Evolutionary conservation across 2,329 filamentous ascomycete species (phyloP).

Genomic region (Achaetomium macrosporum): DNA sequence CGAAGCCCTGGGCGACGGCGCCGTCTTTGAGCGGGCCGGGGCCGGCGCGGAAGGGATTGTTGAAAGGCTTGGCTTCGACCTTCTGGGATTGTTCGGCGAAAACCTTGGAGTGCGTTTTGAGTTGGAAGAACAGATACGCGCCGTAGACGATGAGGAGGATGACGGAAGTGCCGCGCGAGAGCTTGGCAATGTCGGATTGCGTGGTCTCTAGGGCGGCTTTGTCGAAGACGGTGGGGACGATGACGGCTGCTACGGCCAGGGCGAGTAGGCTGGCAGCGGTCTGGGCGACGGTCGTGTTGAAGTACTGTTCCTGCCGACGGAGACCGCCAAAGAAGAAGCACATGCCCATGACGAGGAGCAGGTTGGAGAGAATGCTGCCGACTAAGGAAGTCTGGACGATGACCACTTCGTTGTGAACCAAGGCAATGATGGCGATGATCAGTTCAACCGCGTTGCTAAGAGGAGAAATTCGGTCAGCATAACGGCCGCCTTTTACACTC

Average conservation of each 20-base stretch:
- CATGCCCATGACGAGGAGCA: conserved; percentile 84
- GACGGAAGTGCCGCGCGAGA: conserved; percentile 58
- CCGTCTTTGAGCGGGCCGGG: conserved; percentile 25
- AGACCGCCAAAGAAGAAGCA: conserved; percentile 86
- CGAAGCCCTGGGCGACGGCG: conserved; percentile 37
- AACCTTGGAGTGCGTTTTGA: conserved; percentile 33
- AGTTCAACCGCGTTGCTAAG: conserved; percentile 75
- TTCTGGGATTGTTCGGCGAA: conserved; percentile 65
- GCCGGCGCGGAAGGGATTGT: conserved; percentile 28
- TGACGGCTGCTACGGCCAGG: conserved; percentile 71
- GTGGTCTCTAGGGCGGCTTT: conserved; percentile 37
- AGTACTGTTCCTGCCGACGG: conserved; percentile 73
- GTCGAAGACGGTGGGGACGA: conserved; percentile 85
- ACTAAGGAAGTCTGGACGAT: conserved; percentile 93
- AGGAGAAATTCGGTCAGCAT: no score
- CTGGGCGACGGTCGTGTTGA: conserved; percentile 88
- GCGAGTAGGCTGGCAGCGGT: conserved; percentile 78
- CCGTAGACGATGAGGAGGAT: conserved; percentile 71
- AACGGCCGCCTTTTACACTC: neutral
- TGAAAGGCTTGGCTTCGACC: conserved; percentile 54
- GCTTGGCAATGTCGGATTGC: conserved; percentile 47
- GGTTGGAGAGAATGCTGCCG: conserved; percentile 84
- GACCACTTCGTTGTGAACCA: conserved; percentile 65
- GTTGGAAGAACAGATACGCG: conserved; percentile 68
- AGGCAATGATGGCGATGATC: conserved; percentile 81